Conservation (phyloP, 139 green algal species). For the Chlorella vulgaris region DNA sequence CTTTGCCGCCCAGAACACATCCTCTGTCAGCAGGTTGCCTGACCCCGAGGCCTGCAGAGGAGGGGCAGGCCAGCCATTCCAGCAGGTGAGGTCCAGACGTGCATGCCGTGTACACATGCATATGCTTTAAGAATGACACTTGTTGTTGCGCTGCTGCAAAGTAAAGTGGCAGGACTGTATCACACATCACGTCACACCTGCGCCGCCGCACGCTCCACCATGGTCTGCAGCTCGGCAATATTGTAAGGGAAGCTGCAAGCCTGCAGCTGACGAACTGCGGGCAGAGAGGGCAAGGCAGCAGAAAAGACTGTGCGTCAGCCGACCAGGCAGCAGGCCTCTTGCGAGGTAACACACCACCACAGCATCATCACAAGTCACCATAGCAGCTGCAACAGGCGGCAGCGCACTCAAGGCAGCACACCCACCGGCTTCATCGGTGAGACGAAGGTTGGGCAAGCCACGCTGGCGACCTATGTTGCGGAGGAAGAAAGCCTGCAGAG, state of each 20-base stretch:
- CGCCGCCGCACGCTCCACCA: slow-evolving; percentile 64
- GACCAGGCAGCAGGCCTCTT: background rate
- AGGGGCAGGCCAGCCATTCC: background rate
- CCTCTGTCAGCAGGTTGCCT: slow-evolving; percentile 38
- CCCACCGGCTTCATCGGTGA: slow-evolving; percentile 50
- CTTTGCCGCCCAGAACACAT: slow-evolving; percentile 65
- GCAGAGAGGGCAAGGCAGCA: background rate
- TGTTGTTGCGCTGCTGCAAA: too few relatives aligned
- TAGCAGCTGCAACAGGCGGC: too few relatives aligned
- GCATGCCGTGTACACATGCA: too few relatives aligned
- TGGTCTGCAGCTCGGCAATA: slow-evolving; percentile 65
- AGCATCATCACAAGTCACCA: too few relatives aligned
- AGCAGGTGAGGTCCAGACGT: too few relatives aligned
- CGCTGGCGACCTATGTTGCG: slow-evolving; percentile 34
- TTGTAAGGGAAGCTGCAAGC: slow-evolving; percentile 72
- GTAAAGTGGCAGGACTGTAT: too few relatives aligned
- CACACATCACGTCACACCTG: too few relatives aligned
- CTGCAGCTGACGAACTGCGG: slow-evolving; percentile 67
- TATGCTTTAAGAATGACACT: too few relatives aligned
- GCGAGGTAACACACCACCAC: background rate
- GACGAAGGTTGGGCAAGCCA: slow-evolving; percentile 15
- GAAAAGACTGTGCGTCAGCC: background rate
- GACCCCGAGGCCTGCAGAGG: slow-evolving; percentile 9
- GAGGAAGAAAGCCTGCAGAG: slow-evolving; percentile 62
- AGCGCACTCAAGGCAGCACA: background rate